Evolutionary conservation across 176 grass and related monocot species (phyloP).

Genomic region (Cenchrus fungigraminus): DNA sequence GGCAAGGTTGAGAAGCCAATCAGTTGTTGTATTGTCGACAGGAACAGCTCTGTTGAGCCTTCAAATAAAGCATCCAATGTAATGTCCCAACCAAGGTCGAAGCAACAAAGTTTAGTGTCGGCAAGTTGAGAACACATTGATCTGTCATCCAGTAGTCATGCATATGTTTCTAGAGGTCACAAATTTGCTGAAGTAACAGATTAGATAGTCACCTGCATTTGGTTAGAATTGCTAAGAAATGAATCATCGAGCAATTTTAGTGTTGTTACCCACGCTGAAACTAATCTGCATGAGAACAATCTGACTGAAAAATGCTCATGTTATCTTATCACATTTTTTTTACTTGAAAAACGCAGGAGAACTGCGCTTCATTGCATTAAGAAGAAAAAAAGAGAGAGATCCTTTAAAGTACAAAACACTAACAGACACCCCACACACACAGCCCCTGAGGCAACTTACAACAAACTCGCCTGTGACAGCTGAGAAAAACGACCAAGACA

Average conservation of each 20-base stretch:
- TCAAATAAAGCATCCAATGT: constrained; percentile 19
- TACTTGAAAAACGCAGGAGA: no score
- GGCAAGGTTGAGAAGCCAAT: constrained; percentile 76
- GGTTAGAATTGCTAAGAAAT: not conserved
- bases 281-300: not conserved
- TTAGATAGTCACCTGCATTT: not conserved
- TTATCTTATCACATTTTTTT: not conserved
- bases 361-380: no score
- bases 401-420: no score
- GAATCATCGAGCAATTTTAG: not conserved
- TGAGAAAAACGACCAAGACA: no score
- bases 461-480: no score
- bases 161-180: not conserved
- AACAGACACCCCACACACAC: no score
- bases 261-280: not conserved
- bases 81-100: constrained; percentile 6
- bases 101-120: constrained; percentile 35
- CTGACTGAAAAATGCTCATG: not conserved
- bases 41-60: constrained; percentile 12
- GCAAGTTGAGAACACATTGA: constrained; percentile 29
- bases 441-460: no score
- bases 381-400: no score
- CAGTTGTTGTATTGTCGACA: constrained; percentile 51
- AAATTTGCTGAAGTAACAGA: not conserved
- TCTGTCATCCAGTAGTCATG: not conserved